Evolutionary conservation across 23 red algal species (phyloP).

Genomic region (Pyropia haitanensis): DNA sequence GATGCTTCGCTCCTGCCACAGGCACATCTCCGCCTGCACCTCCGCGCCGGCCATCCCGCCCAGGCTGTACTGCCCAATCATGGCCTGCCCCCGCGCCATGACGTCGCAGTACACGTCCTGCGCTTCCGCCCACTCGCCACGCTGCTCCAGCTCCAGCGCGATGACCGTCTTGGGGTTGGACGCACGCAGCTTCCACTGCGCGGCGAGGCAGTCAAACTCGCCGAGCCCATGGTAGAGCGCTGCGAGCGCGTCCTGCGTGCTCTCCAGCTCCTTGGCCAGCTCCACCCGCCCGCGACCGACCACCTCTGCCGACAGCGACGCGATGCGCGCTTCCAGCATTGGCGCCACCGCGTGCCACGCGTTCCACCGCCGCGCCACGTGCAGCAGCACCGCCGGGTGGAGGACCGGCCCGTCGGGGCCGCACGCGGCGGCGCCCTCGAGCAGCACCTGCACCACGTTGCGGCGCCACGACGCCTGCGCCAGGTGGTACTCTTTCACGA

Average conservation of each 20-base stretch:
- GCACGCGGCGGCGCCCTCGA: constrained; percentile 43
- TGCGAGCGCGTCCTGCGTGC: constrained; percentile 43
- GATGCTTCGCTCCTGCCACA: constrained; percentile 92
- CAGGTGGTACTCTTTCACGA: constrained; percentile 68
- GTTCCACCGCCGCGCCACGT: constrained; percentile 65
- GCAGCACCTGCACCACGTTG: constrained; percentile 51
- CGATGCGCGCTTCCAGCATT: constrained; percentile 41
- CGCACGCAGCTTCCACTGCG: constrained; percentile 54
- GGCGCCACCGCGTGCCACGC: constrained; percentile 58
- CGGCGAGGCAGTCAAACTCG: constrained; percentile 62
- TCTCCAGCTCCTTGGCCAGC: constrained; percentile 48
- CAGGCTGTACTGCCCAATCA: too few relatives aligned
- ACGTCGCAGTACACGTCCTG: constrained; percentile 47
- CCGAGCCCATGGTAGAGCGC: constrained; percentile 55
- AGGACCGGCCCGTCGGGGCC: constrained; percentile 21
- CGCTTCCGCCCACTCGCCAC: constrained; percentile 35
- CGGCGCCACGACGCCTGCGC: constrained; percentile 44
- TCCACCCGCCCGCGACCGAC: not conserved
- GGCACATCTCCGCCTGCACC: constrained; percentile 13
- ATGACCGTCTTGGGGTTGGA: constrained; percentile 11
- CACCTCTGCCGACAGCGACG: not conserved
- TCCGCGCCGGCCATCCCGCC: too few relatives aligned
- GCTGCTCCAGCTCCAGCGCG: constrained; percentile 56
- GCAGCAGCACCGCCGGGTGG: constrained; percentile 31
- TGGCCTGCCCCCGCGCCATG: constrained; percentile 15